phyloP scores from a whole-genome alignment of 2,329 filamentous ascomycete genomes.

The Aspergillus amoenus region DNA sequence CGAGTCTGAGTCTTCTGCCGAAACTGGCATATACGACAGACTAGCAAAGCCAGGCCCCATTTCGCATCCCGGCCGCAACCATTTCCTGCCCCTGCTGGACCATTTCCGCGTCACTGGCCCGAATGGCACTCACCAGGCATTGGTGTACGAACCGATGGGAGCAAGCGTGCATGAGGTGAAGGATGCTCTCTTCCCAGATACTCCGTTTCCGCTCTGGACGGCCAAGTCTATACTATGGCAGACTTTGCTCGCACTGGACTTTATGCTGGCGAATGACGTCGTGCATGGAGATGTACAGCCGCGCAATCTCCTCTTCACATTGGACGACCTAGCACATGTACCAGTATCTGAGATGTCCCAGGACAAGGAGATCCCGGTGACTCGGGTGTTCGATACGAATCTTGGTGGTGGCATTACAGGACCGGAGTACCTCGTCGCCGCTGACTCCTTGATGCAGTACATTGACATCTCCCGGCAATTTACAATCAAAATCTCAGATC shows the following conservation, averaged over 20 bases:
- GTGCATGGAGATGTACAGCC: slow-evolving; percentile 5
- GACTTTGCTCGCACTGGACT: slow-evolving; percentile 1
- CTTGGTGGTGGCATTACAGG: neutral
- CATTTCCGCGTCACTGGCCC: neutral
- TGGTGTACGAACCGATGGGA: neutral
- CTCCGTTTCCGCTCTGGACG: neutral
- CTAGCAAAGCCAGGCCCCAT: neutral
- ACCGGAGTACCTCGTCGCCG: neutral
- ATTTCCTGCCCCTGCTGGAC: neutral
- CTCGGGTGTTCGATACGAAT: neutral
- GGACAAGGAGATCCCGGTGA: neutral
- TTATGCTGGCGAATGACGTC: neutral
- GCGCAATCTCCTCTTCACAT: neutral
- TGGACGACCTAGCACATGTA: neutral
- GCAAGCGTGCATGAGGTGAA: slow-evolving; percentile 1
- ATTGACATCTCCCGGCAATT: neutral
- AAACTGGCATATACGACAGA: neutral
- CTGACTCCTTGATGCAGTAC: neutral
- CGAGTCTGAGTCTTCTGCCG: neutral
- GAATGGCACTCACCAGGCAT: neutral
- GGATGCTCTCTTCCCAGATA: neutral
- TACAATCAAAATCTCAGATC: neutral
- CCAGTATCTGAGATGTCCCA: neutral
- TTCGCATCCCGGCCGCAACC: neutral
- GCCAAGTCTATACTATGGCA: slow-evolving; percentile 8